Evolutionary conservation across 2,329 filamentous ascomycete genomes (phyloP), one percentile per base, ranked within the genome.

Genomic region (Epichloe hybrida): DNA sequence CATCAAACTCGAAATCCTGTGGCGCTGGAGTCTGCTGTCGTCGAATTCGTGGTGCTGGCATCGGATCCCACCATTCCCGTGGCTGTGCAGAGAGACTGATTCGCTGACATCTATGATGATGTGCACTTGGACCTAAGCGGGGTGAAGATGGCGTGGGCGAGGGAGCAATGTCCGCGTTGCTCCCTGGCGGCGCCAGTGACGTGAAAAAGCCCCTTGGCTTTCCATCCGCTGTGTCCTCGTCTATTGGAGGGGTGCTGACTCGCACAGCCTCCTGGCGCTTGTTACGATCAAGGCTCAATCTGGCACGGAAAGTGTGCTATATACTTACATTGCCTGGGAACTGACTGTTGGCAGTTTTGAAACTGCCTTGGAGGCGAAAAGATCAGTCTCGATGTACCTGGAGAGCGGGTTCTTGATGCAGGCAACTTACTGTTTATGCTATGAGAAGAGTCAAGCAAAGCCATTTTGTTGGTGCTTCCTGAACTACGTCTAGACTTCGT

Each of bases 241-340:
- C 64, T 20, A 73, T 56, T 0, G 71, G 72, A 1, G 74, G 74
- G 74, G 73, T 76, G 47, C 66, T 67, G 12, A 77, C 60, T 4
- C 73, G 67, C n/a, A 61, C 67, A 5, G 74, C 74, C 63, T 77
- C 73, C 74, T 76, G 46, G 20, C 9, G 3, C 8, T 38, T 20
- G 11, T 46, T 31, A 46, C 9, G 17, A 13, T 49, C 9, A 23
- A 11, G 40, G 4, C 9, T 20, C 12, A 17, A 9, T 35, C 7
- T 4, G 4, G 6, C 4, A 20, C 15, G 7, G 48, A 6, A 8
- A 41, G 11, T 20, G 6, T 13, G 15, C 36, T 21, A 21, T 35
- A 2, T 11, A 59, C 63, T 52, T 56, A 69, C 66, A 42, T 63
- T 64, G 39, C 66, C 64, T 1, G 66, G 68, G 52, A 63, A 70